Conservation (phyloP, 768 basidiomycete genomes). For the Mycena amicta region DNA sequence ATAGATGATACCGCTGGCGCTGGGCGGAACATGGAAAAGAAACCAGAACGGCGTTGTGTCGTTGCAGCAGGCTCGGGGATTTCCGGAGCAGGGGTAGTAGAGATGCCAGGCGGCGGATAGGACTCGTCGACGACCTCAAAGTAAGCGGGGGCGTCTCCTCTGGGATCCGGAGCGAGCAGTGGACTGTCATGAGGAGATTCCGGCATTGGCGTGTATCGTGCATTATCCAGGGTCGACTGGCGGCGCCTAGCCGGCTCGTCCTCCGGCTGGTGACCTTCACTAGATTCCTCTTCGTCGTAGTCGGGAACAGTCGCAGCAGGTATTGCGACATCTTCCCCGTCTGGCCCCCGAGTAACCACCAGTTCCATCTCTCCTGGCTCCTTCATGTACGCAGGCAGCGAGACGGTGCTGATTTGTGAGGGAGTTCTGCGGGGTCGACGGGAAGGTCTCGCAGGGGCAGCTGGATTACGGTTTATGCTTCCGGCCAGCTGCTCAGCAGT, state of each 20-base stretch:
- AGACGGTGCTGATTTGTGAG: slow-evolving; percentile 79
- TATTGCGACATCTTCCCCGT: slow-evolving; percentile 56
- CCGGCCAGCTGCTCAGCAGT: slow-evolving; percentile 65
- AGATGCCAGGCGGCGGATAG: slow-evolving; percentile 10
- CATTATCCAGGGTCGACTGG: slow-evolving; percentile 34
- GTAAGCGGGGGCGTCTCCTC: slow-evolving; percentile 72
- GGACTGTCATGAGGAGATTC: slow-evolving; percentile 44
- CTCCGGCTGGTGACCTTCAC: slow-evolving; percentile 1
- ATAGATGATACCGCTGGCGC: slow-evolving; percentile 22
- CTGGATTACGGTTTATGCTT: slow-evolving; percentile 35
- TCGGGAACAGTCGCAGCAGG: slow-evolving; percentile 41
- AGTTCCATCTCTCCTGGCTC: slow-evolving; percentile 84
- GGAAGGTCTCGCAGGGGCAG: slow-evolving; percentile 23
- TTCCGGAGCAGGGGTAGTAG: slow-evolving; percentile 24
- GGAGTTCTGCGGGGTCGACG: slow-evolving; percentile 64
- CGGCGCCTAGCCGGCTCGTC: not conserved
- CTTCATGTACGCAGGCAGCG: slow-evolving; percentile 78
- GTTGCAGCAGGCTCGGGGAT: not conserved
- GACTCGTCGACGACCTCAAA: slow-evolving; percentile 50
- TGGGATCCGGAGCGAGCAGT: slow-evolving; percentile 44
- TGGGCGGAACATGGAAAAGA: slow-evolving; percentile 43
- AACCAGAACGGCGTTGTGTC: slow-evolving; percentile 45
- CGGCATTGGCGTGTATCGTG: slow-evolving; percentile 42
- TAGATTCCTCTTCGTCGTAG: slow-evolving; percentile 16
- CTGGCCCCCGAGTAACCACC: slow-evolving; percentile 61